Base-by-base conservation (phyloP, 345 rosid genomes). In the Ceriops tagal region DNA sequence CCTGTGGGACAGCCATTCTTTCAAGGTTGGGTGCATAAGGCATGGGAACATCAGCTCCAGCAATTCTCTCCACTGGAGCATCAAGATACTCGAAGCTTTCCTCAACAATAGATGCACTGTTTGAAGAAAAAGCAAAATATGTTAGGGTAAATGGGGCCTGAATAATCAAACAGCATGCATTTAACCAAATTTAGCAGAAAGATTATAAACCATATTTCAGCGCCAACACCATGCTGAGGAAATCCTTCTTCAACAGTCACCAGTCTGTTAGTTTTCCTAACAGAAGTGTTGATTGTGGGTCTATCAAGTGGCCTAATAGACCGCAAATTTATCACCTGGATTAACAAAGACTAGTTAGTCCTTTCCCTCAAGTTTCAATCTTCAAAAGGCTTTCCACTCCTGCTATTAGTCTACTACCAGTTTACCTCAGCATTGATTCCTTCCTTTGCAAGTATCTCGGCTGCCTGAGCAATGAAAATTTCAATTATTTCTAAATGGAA, bases 241-340 rank as follows among this genome's bases (percentile, higher is more conserved):
- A 89, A 89, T 58, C 93, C 97, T 86, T 91, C 97, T 78, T 95
- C 99, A 11, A 95, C 89, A 37, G 99, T 92, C 27, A 95, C 93
- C 72, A 95, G 86, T 73, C 99, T 84, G 87, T 86, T 95, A 39
- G 99, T 95, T 81, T 95, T 95, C 73, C 93, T 85, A 26, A 95
- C 97, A 27, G 99, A 95, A 66, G 88, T 81, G 64, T 92, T 95
- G 75, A 95, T 95, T 31, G 87, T 77, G 43, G 86, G 72, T 86
- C 95, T 84, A 82, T 91, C 96, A 6, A 93, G 89, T 26, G 96
- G 97, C 74, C 98, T 82, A 59, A 91, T 88, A 9, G 97, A 89
- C 37, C 93, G 91, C 70, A 93, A 76, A 81, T 89, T 91, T 81
- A 91, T 89, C 47, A 93, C 96, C 97, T 91, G 77, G 5, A 70